A percentile compares a stretch with the other conserved stretches of the same genome.
Evolutionary conservation across 306 rosid genomes (phyloP).

Genomic region (Malus sylvestris): DNA sequence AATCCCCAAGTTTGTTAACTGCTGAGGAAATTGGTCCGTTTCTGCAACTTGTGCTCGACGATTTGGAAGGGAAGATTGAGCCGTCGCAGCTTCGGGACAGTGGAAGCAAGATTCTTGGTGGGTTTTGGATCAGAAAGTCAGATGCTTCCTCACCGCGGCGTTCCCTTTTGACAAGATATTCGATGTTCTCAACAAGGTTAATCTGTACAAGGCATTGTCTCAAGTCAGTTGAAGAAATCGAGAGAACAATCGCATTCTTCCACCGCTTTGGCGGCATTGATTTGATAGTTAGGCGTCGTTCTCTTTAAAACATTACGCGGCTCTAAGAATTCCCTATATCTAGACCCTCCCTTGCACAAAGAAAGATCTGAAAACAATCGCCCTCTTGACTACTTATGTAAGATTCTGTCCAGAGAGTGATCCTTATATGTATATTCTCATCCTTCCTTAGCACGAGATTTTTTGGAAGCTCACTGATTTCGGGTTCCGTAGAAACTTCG

Average conservation of each 20-base stretch:
- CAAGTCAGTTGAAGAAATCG: slow-evolving; percentile 52
- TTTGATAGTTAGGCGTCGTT: not conserved
- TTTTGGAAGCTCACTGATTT: too few species aligned
- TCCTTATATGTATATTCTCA: too few species aligned
- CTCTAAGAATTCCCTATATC: too few species aligned
- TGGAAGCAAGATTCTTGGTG: slow-evolving; percentile 29
- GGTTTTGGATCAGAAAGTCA: slow-evolving; percentile 55
- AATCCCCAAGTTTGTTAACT: slow-evolving; percentile 37
- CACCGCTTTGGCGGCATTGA: slow-evolving; percentile 31
- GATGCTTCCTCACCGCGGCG: slow-evolving; percentile 40
- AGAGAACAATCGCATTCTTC: slow-evolving; percentile 33
- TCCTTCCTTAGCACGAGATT: too few species aligned
- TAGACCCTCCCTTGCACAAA: too few species aligned
- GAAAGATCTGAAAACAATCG: too few species aligned
- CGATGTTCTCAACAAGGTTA: slow-evolving; percentile 50
- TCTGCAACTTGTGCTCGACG: slow-evolving; percentile 33
- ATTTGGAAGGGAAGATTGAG: slow-evolving; percentile 43
- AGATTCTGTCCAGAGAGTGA: too few species aligned
- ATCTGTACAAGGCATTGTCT: slow-evolving; percentile 49
- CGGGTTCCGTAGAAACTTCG: too few species aligned
- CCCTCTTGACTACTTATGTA: too few species aligned
- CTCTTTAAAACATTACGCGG: too few species aligned
- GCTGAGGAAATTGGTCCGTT: slow-evolving; percentile 37
- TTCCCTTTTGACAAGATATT: slow-evolving; percentile 41
- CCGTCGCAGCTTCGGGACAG: slow-evolving; percentile 30